phyloP scores from a whole-genome alignment of 208 protist species.

The Wallacemonas sp. region DNA sequence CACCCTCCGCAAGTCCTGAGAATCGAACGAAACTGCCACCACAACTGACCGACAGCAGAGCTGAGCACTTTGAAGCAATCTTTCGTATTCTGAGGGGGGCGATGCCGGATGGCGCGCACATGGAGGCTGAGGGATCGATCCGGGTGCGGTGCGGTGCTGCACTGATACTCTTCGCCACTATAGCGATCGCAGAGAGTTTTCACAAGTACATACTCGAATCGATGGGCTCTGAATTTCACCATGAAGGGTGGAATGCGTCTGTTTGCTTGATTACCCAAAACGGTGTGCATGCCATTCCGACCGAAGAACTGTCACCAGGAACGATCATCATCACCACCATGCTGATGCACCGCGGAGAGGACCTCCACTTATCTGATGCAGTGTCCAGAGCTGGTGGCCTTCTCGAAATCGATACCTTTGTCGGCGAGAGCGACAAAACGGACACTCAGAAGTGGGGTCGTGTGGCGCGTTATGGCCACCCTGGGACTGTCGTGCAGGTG shows the following conservation, averaged over 20 bases:
- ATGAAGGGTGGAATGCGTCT: not conserved
- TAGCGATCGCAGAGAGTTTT: not conserved
- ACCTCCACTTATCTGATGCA: not conserved
- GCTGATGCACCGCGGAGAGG: not conserved
- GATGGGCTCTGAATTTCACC: not conserved
- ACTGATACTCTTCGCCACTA: not conserved
- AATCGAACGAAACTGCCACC: not conserved
- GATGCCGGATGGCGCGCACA: not conserved
- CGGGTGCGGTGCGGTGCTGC: not conserved
- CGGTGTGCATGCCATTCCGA: not conserved
- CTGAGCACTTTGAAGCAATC: not conserved
- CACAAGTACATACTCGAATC: not conserved
- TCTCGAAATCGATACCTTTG: not conserved
- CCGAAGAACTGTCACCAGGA: not conserved
- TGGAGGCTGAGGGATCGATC: not conserved
- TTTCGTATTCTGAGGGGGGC: not conserved
- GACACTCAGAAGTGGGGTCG: not conserved
- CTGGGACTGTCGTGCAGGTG: not conserved
- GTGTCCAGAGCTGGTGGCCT: not conserved
- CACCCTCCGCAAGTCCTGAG: not conserved
- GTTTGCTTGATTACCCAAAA: not conserved
- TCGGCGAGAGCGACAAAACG: not conserved
- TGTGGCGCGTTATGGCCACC: not conserved
- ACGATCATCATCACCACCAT: not conserved
- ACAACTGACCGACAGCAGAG: not conserved